Percentiles rank a stretch among this genome's conserved stretches.
Evolutionary conservation across 2,329 filamentous ascomycete species (phyloP).

Genomic region (Sclerotiophoma versabilis): DNA sequence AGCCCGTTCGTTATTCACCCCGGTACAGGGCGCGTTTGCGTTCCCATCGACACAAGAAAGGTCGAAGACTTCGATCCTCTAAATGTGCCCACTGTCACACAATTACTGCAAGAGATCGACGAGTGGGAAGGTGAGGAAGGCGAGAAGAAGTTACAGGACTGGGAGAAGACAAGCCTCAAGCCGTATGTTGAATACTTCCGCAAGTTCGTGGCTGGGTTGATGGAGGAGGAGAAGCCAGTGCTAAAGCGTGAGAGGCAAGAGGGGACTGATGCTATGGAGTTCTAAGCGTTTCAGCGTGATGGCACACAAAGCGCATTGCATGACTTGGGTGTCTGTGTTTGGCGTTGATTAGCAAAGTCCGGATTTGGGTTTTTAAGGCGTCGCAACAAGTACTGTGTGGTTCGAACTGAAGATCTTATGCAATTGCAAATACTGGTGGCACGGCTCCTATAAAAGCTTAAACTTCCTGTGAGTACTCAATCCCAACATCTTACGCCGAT

Average conservation of each 20-base stretch:
- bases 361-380: background rate
- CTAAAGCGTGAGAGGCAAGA: constrained; percentile 64
- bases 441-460: too few relatives aligned
- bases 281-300: constrained; percentile 52
- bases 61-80: constrained; percentile 88
- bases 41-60: constrained; percentile 80
- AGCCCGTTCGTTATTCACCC: constrained; percentile 96
- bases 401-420: too few relatives aligned
- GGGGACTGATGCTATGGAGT: constrained; percentile 67
- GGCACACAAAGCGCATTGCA: background rate
- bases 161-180: constrained; percentile 96
- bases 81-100: constrained; percentile 84
- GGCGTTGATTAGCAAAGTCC: background rate
- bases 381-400: too few relatives aligned
- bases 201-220: constrained; percentile 76
- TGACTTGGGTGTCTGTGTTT: background rate
- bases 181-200: constrained; percentile 92
- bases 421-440: too few relatives aligned
- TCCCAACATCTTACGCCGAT: background rate
- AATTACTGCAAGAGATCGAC: constrained; percentile 85
- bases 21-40: constrained; percentile 91
- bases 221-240: constrained; percentile 72
- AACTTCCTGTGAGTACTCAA: background rate
- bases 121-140: constrained; percentile 68
- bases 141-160: constrained; percentile 72